Evolutionary conservation across 2,329 filamentous ascomycete genomes (phyloP), one percentile per base, ranked within the genome.

Genomic region (Coniochaeta sp.): DNA sequence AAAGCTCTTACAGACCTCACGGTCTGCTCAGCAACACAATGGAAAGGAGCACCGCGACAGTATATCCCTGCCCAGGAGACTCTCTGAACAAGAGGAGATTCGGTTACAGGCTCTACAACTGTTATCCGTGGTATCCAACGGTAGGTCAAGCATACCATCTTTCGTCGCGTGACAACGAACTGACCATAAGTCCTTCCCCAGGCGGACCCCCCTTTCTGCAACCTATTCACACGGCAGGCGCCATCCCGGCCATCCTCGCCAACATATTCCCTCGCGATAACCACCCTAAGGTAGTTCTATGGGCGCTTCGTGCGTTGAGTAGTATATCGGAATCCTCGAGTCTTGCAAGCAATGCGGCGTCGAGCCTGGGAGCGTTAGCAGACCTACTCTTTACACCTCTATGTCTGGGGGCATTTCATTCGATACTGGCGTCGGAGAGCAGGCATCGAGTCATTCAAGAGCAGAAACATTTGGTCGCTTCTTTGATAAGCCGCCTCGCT

Each of bases 121-220:
- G n/a, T 77, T 96, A 38, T 88, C 89, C 55, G 95, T 90, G 72
- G 84, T 98, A 69, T 90, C 91, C 60, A 88, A 89, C 75, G 92
- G 93, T 92, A 80, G 26, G 50, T 34, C 34, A 44, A 30, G 36
- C 4, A 57, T 28, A 10, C 22, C 17, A 26, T 7, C 4, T 19
- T 19, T 19, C 24, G 22, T 34, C 36, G 10, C 36, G 30, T 40
- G 40, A 22, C 22, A 22, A 10, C 9, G 8, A 4, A 50, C 58
- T 55, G 60, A 57, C 44, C 44, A 50, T 24, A 58, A 58, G 38
- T 52, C 38, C 44, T 59, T 5, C 4, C 14, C 47, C 70, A 96
- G 92, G 89, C 65, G 93, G 93, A 6, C 85, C 91, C 52, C 78
- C 88, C 17, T 96, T 95, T 72, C 82, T 96, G 47, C 76, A 81